Percentiles rank a stretch among this genome's conserved stretches.
Evolutionary conservation across 768 basidiomycete genomes (phyloP).

Genomic region (Hortiboletus campestris): DNA sequence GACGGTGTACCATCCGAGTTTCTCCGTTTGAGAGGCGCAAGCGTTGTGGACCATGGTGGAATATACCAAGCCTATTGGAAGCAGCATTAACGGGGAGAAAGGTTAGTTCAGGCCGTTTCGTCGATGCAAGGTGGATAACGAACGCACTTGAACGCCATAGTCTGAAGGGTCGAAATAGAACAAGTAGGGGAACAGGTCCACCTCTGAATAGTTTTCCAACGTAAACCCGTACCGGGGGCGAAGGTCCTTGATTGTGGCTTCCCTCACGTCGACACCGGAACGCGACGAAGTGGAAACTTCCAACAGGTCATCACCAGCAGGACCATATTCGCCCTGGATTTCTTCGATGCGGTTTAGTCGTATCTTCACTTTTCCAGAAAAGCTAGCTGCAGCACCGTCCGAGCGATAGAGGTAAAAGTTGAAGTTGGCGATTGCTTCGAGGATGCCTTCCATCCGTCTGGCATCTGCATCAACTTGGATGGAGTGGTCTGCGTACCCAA

Average conservation of each 20-base stretch:
- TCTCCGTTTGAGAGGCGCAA: constrained; percentile 7
- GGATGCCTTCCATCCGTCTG: background rate
- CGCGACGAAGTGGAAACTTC: background rate
- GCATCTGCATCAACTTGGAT: constrained; percentile 3
- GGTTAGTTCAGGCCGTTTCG: background rate
- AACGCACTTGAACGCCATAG: constrained; percentile 16
- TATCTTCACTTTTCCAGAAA: constrained; percentile 11
- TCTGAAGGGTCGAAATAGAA: constrained; percentile 26
- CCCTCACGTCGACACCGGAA: constrained; percentile 3
- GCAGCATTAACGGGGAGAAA: background rate
- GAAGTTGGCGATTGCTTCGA: constrained; percentile 19
- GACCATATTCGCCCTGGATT: background rate
- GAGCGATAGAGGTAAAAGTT: constrained; percentile 20
- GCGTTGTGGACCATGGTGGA: constrained; percentile 2
- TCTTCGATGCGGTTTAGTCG: constrained; percentile 9
- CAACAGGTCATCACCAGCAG: constrained; percentile 13
- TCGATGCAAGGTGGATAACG: background rate
- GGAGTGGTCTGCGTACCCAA: background rate
- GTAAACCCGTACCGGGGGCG: constrained; percentile 14
- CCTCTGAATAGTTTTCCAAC: constrained; percentile 14
- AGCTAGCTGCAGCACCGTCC: constrained; percentile 3
- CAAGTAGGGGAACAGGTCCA: constrained; percentile 23
- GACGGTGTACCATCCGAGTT: constrained; percentile 3
- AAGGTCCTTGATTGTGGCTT: constrained; percentile 14
- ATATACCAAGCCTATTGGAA: constrained; percentile 15